These are phyloP conservation scores for Coemansia umbellata DNA, from an alignment of 192 early-diverging fungal species.

Conservation along the genomic window DNA sequence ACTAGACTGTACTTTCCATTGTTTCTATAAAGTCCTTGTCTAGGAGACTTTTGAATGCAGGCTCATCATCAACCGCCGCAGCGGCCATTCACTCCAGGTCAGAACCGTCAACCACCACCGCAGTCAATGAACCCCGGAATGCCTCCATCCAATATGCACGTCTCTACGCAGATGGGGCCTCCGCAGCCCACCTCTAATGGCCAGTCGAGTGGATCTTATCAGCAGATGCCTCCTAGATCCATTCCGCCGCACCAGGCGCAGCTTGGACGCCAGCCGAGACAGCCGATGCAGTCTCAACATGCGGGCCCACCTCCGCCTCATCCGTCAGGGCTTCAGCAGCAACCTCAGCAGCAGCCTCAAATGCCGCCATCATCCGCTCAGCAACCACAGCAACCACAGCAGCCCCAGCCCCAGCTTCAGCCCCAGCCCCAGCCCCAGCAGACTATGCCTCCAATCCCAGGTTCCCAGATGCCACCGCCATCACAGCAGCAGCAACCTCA, in stretches of 20 bases:
- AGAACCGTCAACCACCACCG: slow-evolving; percentile 31
- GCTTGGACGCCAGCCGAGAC: slow-evolving; percentile 18
- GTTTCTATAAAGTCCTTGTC: too few relatives aligned
- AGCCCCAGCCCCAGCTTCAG: slow-evolving; percentile 9
- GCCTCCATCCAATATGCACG: slow-evolving; percentile 38
- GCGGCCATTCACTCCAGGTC: slow-evolving; percentile 29
- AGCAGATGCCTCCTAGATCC: slow-evolving; percentile 22
- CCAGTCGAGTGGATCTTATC: slow-evolving; percentile 32
- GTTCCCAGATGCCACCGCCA: too few relatives aligned
- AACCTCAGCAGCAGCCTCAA: slow-evolving; percentile 5
- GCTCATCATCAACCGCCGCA: slow-evolving; percentile 43
- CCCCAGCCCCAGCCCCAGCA: slow-evolving; percentile 6
- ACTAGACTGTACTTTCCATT: too few relatives aligned
- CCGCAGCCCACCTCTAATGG: slow-evolving; percentile 6
- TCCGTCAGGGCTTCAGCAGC: background rate
- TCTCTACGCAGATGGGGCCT: slow-evolving; percentile 23
- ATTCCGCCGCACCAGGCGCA: slow-evolving; percentile 21
- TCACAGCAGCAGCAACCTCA: slow-evolving; percentile 15
- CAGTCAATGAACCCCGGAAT: slow-evolving; percentile 32
- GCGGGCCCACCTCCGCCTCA: background rate
- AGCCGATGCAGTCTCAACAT: slow-evolving; percentile 16
- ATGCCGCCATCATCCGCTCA: background rate
- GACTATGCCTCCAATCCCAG: slow-evolving; percentile 8
- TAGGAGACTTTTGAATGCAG: slow-evolving; percentile 31
- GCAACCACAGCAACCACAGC: slow-evolving; percentile 12